These are phyloP conservation scores for Cercophora newfieldiana DNA, from an alignment of 495 filamentous ascomycete genomes.

Conservation along the genomic window DNA sequence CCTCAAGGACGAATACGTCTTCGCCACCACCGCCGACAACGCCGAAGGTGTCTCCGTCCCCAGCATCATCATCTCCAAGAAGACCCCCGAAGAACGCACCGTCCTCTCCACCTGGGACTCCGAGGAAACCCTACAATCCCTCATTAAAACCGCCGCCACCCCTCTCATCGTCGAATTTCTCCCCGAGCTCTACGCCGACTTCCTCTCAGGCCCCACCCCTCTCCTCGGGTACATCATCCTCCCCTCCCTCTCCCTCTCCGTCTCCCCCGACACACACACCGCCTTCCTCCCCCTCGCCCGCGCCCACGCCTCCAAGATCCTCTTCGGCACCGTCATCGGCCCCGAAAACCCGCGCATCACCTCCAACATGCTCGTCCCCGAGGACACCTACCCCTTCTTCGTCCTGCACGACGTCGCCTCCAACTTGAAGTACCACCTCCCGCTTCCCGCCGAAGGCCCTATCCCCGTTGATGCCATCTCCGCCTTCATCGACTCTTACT, in stretches of 20 bases:
- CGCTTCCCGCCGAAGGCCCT: not conserved
- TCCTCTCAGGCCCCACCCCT: not conserved
- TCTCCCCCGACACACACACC: no score
- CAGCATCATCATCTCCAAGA: conserved; percentile 5
- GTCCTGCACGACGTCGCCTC: not conserved
- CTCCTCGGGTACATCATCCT: conserved; percentile 1
- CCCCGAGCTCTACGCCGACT: not conserved
- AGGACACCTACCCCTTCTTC: not conserved
- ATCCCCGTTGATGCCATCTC: not conserved
- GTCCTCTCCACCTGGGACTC: not conserved
- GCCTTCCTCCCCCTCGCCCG: conserved; percentile 1
- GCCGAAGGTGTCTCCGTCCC: not conserved
- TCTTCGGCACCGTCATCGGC: conserved; percentile 1
- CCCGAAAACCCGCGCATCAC: not conserved
- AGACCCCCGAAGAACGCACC: not conserved
- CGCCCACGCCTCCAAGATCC: conserved; percentile 1
- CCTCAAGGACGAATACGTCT: not conserved
- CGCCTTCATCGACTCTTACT: not conserved
- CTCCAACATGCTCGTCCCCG: conserved; percentile 5
- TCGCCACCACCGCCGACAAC: not conserved
- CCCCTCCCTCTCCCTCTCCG: not conserved
- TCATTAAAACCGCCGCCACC: not conserved
- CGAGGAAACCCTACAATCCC: not conserved
- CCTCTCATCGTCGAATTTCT: not conserved
- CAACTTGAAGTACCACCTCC: conserved; percentile 11